Evolutionary conservation across 2,329 filamentous ascomycete species (phyloP).

Genomic region (Anthostomella pinea): DNA sequence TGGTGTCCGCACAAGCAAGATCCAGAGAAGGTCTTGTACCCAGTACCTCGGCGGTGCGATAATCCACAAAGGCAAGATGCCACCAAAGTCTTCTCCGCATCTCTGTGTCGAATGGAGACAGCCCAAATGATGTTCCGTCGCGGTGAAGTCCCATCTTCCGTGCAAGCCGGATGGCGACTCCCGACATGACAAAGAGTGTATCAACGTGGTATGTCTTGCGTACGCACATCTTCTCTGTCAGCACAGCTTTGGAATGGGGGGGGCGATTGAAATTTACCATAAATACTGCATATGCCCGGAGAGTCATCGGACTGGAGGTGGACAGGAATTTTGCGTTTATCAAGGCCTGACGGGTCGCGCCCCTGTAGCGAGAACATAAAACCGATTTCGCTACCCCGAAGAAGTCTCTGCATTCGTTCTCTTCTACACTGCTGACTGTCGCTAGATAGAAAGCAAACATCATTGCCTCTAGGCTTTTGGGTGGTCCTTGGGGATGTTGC

Average conservation of each 20-base stretch:
- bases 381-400: constrained; percentile 46
- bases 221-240: too few relatives aligned
- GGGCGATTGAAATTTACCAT: too few relatives aligned
- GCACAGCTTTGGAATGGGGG: too few relatives aligned
- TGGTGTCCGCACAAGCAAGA: constrained; percentile 41
- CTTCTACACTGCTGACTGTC: constrained; percentile 49
- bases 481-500: constrained; percentile 12
- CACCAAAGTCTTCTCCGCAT: constrained; percentile 52
- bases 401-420: constrained; percentile 43
- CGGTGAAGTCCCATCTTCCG: constrained; percentile 46
- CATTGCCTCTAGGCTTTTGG: constrained; percentile 54
- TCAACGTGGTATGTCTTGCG: too few relatives aligned
- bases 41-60: constrained; percentile 47
- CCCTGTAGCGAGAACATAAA: constrained; percentile 58
- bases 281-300: constrained; percentile 63
- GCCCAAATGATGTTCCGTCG: constrained; percentile 45
- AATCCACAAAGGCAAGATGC: constrained; percentile 46
- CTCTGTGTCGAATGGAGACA: constrained; percentile 48
- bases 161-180: constrained; percentile 29
- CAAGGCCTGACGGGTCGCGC: constrained; percentile 61
- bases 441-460: constrained; percentile 63
- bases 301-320: constrained; percentile 58
- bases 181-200: constrained; percentile 47
- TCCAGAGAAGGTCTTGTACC: constrained; percentile 43
- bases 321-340: constrained; percentile 61